Percentiles rank a stretch among this genome's conserved stretches.
Conservation (phyloP, 2,329 filamentous ascomycete species). For the Aspergillus persii region DNA sequence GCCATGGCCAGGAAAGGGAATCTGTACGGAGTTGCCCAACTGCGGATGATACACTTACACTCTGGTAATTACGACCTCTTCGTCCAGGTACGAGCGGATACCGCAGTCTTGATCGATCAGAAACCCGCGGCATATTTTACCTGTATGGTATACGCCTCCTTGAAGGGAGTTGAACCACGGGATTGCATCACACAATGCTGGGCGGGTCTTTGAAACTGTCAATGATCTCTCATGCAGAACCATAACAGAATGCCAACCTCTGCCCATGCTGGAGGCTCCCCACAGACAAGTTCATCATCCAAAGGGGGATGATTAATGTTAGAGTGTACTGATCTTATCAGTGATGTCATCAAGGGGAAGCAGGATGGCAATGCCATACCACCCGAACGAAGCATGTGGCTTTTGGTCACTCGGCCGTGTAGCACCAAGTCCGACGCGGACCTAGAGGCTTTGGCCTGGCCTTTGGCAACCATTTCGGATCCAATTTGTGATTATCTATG, state of each 20-base stretch:
- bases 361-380: background rate
- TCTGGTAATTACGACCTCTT: conserved; percentile 62
- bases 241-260: conserved; percentile 27
- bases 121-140: conserved; percentile 54
- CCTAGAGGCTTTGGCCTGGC: background rate
- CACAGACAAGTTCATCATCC: conserved; percentile 16
- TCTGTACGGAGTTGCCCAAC: background rate
- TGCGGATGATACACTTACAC: conserved; percentile 46
- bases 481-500: background rate
- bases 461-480: background rate
- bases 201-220: conserved; percentile 23
- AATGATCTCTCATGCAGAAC: background rate
- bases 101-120: conserved; percentile 58
- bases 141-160: conserved; percentile 55
- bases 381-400: background rate
- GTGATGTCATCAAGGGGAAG: background rate
- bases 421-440: background rate
- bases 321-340: background rate
- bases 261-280: conserved; percentile 56
- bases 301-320: background rate
- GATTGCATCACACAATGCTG: conserved; percentile 62
- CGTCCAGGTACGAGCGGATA: conserved; percentile 57
- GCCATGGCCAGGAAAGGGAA: conserved; percentile 1
- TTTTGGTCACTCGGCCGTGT: background rate
- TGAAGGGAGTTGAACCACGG: conserved; percentile 63